phyloP scores from a whole-genome alignment of 2,329 filamentous ascomycete species.

The Penicillium fuscoglaucum region DNA sequence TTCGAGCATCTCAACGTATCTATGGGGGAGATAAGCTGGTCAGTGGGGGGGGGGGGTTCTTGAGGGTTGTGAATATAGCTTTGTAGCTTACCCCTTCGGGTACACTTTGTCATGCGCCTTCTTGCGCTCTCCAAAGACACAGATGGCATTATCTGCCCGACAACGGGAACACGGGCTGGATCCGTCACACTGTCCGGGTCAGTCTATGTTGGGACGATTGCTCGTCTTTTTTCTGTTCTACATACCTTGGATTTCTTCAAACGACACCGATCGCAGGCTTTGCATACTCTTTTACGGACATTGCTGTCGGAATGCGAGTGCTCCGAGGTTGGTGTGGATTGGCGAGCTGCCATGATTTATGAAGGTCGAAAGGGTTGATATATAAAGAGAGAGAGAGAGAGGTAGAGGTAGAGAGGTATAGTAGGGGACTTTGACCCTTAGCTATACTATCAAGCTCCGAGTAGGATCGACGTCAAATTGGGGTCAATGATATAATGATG shows the following conservation, averaged over 20 bases:
- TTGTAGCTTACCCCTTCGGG: conserved; percentile 60
- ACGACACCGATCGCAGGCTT: conserved; percentile 66
- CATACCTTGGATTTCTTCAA: conserved; percentile 66
- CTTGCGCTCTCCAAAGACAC: conserved; percentile 65
- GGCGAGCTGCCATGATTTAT: conserved; percentile 40
- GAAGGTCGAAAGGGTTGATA: conserved; percentile 1
- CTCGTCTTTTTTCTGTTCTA: conserved; percentile 8
- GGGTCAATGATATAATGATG: conserved; percentile 31
- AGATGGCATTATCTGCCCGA: conserved; percentile 64
- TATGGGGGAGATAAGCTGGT: conserved; percentile 27
- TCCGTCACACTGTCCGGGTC: conserved; percentile 56
- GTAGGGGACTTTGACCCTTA: conserved; percentile 10
- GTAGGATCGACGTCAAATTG: conserved; percentile 30
- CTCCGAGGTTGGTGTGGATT: conserved; percentile 43
- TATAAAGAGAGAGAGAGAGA: conserved; percentile 4
- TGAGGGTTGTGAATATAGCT: background rate
- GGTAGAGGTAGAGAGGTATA: background rate
- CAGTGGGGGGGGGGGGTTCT: conserved; percentile 9
- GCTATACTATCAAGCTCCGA: conserved; percentile 26
- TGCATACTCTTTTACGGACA: conserved; percentile 63
- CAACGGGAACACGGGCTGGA: conserved; percentile 62
- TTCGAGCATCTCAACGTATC: conserved; percentile 67
- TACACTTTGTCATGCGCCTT: conserved; percentile 68
- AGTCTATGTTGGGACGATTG: conserved; percentile 25
- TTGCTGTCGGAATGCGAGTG: conserved; percentile 48